Evolutionary conservation across 139 green algal species (phyloP).

Genomic region (Mychonastes homosphaera): DNA sequence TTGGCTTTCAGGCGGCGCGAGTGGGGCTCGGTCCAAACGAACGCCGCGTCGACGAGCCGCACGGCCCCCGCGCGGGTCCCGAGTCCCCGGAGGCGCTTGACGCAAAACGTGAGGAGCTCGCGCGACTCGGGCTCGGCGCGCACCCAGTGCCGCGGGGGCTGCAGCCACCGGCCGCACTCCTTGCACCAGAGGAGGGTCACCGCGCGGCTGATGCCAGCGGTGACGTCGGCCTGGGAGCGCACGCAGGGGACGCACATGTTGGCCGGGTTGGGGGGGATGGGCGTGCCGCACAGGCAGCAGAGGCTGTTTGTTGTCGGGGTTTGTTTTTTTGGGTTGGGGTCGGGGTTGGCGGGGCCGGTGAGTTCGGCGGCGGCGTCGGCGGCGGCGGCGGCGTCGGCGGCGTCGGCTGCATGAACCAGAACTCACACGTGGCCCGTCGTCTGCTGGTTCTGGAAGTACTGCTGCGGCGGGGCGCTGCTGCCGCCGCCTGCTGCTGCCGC

Average conservation of each 20-base stretch:
- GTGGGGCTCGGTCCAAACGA: constrained; percentile 99
- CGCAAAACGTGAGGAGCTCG: constrained; percentile 94
- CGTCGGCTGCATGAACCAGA: background rate
- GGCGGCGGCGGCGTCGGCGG: background rate
- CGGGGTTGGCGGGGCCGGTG: background rate
- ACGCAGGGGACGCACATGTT: constrained; percentile 99
- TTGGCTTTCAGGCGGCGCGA: constrained; percentile 91
- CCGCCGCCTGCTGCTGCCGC: too few relatives aligned
- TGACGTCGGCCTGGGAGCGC: constrained; percentile 92
- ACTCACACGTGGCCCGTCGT: constrained; percentile 71
- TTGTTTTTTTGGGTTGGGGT: too few relatives aligned
- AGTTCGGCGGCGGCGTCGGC: background rate
- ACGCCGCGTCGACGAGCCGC: constrained; percentile 96
- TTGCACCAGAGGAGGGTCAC: constrained; percentile 85
- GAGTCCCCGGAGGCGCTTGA: constrained; percentile 88
- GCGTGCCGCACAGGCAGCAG: constrained; percentile 91
- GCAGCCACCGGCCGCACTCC: constrained; percentile 85
- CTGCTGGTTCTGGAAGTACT: constrained; percentile 39
- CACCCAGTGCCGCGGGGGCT: constrained; percentile 93
- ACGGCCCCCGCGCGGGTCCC: constrained; percentile 40
- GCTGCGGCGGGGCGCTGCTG: too few relatives aligned
- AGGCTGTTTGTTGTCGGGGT: too few relatives aligned
- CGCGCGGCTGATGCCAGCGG: constrained; percentile 66
- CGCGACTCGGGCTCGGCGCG: constrained; percentile 82
- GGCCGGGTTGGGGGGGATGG: constrained; percentile 82